These are phyloP conservation scores for Drechmeria coniospora DNA, from an alignment of 2,329 filamentous ascomycete genomes.

Conservation along the genomic window DNA sequence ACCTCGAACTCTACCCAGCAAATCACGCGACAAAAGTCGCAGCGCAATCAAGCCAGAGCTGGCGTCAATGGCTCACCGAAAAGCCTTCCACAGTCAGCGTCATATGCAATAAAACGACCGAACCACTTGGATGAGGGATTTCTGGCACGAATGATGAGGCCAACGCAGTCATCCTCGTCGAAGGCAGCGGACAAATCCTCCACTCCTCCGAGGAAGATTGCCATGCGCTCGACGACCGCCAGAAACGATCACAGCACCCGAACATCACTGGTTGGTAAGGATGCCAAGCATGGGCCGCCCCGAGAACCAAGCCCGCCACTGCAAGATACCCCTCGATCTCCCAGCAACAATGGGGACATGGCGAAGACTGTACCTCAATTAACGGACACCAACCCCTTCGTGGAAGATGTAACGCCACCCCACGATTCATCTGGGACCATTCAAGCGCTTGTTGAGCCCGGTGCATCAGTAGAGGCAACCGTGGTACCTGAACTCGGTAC, in stretches of 20 bases:
- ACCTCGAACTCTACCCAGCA: constrained; percentile 11
- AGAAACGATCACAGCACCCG: constrained; percentile 6
- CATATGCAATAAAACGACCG: constrained; percentile 28
- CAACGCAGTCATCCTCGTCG: constrained; percentile 52
- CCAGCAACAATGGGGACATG: too few relatives aligned
- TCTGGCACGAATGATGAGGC: constrained; percentile 68
- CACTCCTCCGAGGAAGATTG: constrained; percentile 31
- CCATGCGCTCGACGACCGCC: constrained; percentile 9
- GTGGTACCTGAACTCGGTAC: too few relatives aligned
- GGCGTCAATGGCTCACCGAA: constrained; percentile 45
- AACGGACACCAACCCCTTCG: too few relatives aligned
- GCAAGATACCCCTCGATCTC: not conserved
- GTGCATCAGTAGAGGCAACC: too few relatives aligned
- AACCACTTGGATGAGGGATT: constrained; percentile 53
- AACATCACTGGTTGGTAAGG: not conserved
- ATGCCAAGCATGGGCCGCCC: too few relatives aligned
- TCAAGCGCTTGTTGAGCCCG: too few relatives aligned
- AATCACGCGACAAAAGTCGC: constrained; percentile 30
- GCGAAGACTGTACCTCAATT: too few relatives aligned
- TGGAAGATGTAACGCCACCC: too few relatives aligned
- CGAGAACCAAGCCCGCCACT: not conserved
- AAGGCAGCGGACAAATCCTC: constrained; percentile 49
- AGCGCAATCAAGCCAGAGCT: constrained; percentile 28
- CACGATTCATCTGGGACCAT: too few relatives aligned
- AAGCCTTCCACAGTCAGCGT: constrained; percentile 17